Conservation (phyloP, 305 asterid genomes). For the Rubia balearica region DNA sequence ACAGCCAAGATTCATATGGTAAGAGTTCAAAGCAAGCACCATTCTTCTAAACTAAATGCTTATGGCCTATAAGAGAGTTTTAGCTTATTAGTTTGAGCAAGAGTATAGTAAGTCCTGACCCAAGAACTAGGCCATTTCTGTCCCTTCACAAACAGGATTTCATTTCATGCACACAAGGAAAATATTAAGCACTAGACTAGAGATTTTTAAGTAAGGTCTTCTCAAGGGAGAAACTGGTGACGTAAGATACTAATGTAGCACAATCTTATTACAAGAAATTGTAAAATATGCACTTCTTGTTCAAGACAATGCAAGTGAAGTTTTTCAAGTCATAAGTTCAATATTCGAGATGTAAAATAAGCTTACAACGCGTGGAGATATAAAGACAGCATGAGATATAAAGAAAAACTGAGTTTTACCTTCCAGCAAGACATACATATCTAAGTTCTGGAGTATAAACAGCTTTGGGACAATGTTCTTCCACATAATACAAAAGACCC, state of each 20-base stretch:
- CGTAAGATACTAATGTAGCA: not conserved
- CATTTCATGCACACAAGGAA: not conserved
- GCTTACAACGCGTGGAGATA: not conserved
- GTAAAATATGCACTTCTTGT: not conserved
- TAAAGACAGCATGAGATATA: not conserved
- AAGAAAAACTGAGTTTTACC: constrained; percentile 35
- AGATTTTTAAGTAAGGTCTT: too few relatives aligned
- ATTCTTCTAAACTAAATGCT: not conserved
- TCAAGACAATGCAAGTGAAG: not conserved
- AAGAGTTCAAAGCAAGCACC: not conserved
- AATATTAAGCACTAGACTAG: not conserved
- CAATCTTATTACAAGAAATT: not conserved
- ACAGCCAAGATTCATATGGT: not conserved
- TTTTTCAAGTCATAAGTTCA: not conserved
- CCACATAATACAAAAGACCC: constrained; percentile 85
- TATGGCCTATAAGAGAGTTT: not conserved
- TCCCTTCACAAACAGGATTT: not conserved
- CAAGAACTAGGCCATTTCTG: not conserved
- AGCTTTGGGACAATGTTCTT: constrained; percentile 71
- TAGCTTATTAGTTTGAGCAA: not conserved
- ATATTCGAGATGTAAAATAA: not conserved
- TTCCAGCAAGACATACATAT: constrained; percentile 90
- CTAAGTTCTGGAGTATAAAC: constrained; percentile 72
- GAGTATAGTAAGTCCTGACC: not conserved
- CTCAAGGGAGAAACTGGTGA: not conserved